These are phyloP conservation scores for Aspergillus spinulosporus DNA, from an alignment of 2,329 filamentous ascomycete species.

Conservation along the genomic window DNA sequence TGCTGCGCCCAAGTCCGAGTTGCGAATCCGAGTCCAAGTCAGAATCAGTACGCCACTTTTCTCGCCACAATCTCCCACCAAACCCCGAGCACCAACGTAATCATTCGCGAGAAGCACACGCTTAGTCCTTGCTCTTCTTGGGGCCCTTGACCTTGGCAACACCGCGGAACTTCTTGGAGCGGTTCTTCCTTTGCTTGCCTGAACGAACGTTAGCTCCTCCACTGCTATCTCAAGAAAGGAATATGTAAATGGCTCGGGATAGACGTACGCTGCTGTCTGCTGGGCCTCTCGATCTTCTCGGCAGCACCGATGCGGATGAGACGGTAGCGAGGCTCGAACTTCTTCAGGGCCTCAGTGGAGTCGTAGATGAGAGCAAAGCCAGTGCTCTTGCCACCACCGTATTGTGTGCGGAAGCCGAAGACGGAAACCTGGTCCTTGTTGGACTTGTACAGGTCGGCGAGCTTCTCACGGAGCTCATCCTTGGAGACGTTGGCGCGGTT, in stretches of 20 bases:
- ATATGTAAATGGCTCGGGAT: constrained; percentile 4
- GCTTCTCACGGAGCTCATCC: constrained; percentile 95
- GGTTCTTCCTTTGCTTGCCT: constrained; percentile 99
- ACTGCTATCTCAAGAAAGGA: background rate
- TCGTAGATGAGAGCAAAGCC: constrained; percentile 99
- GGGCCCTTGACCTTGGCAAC: constrained; percentile 98
- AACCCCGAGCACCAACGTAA: constrained; percentile 31
- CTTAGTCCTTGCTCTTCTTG: constrained; percentile 87
- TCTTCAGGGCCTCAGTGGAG: constrained; percentile 97
- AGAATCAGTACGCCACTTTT: constrained; percentile 7
- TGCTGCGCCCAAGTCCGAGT: constrained; percentile 12
- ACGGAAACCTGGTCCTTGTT: constrained; percentile 96
- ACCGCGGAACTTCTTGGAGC: constrained; percentile 96
- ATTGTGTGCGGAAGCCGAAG: constrained; percentile 98
- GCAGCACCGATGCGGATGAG: constrained; percentile 90
- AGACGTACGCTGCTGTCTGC: constrained; percentile 97
- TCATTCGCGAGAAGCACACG: constrained; percentile 31
- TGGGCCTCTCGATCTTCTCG: constrained; percentile 93
- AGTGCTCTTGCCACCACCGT: constrained; percentile 99
- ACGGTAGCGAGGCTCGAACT: constrained; percentile 99
- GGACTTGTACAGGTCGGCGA: constrained; percentile 95
- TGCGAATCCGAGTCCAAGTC: constrained; percentile 10
- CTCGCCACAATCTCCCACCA: constrained; percentile 20
- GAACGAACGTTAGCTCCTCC: constrained; percentile 34
- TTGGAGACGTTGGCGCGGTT: constrained; percentile 98